These are phyloP conservation scores for Gonium pectorale DNA, from an alignment of 139 green algal species.

Conservation along the genomic window DNA sequence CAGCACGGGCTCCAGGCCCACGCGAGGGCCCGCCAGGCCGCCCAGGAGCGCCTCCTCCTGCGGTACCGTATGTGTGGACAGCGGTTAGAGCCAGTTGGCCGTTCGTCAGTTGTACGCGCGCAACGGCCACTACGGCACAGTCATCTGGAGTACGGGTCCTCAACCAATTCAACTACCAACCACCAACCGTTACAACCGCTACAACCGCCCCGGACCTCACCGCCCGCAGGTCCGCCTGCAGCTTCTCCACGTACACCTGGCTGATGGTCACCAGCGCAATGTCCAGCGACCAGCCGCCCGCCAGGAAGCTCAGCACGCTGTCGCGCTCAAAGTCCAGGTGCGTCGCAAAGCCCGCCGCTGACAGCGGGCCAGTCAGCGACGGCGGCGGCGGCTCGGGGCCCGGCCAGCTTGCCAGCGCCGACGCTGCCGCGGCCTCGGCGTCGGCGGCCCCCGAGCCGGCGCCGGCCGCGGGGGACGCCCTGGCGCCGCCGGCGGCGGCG, in stretches of 20 bases:
- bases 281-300: constrained; percentile 28
- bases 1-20: constrained; percentile 21
- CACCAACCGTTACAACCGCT: too few relatives aligned
- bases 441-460: not conserved
- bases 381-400: not conserved
- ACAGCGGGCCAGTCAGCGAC: constrained; percentile 2
- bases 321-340: constrained; percentile 43
- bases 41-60: constrained; percentile 60
- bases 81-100: not conserved
- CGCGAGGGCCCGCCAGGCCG: constrained; percentile 29
- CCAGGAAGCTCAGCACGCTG: constrained; percentile 39
- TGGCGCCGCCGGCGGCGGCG: not conserved
- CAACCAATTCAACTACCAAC: too few relatives aligned
- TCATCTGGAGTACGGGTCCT: too few relatives aligned
- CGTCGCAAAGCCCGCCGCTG: not conserved
- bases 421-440: not conserved
- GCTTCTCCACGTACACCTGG: constrained; percentile 49
- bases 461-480: not conserved
- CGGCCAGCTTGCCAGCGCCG: not conserved
- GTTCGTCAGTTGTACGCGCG: not conserved
- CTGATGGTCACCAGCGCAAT: constrained; percentile 47
- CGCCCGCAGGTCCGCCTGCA: constrained; percentile 36
- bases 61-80: not conserved
- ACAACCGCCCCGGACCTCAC: constrained; percentile 4
- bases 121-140: not conserved